Evolutionary conservation across 768 basidiomycete species (phyloP).

Genomic region (Lentinula detonsa): DNA sequence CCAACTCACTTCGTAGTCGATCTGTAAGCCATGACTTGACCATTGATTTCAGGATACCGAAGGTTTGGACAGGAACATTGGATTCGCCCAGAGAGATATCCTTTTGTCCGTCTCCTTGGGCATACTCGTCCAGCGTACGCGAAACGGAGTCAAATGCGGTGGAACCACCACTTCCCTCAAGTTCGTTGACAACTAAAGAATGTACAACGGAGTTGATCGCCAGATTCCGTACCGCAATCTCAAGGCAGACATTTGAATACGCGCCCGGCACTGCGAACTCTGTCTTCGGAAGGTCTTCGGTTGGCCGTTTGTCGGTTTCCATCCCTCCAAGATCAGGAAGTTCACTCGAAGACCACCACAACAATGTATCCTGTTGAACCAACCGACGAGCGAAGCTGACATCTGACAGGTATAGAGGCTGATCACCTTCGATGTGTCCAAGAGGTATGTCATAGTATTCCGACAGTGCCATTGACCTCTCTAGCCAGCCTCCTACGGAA

Average conservation of each 20-base stretch:
- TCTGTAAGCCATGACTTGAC: slow-evolving; percentile 90
- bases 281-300: slow-evolving; percentile 75
- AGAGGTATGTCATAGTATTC: slow-evolving; percentile 91
- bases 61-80: slow-evolving; percentile 81
- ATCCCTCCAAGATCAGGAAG: slow-evolving; percentile 91
- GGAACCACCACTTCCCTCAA: slow-evolving; percentile 91
- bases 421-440: slow-evolving; percentile 89
- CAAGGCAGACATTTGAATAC: slow-evolving; percentile 90
- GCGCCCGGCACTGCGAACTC: slow-evolving; percentile 83
- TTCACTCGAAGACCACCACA: slow-evolving; percentile 95
- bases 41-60: slow-evolving; percentile 80
- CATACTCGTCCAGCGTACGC: slow-evolving; percentile 86
- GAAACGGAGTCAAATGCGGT: slow-evolving; percentile 93
- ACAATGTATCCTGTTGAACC: slow-evolving; percentile 79
- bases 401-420: slow-evolving; percentile 82
- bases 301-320: slow-evolving; percentile 75
- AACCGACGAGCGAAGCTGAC: slow-evolving; percentile 87
- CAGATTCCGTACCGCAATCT: slow-evolving; percentile 84
- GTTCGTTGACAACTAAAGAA: slow-evolving; percentile 91
- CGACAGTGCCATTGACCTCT: slow-evolving; percentile 71
- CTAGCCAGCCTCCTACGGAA: slow-evolving; percentile 70
- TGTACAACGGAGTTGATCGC: slow-evolving; percentile 93
- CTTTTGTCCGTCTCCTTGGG: slow-evolving; percentile 59
- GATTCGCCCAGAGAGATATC: slow-evolving; percentile 86
- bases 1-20: slow-evolving; percentile 63